A percentile compares a stretch with the other conserved stretches of the same genome.
These are phyloP conservation scores for Phaeodactylum tricornutum DNA, from an alignment of 108 stramenopile species.

Conservation along the genomic window DNA sequence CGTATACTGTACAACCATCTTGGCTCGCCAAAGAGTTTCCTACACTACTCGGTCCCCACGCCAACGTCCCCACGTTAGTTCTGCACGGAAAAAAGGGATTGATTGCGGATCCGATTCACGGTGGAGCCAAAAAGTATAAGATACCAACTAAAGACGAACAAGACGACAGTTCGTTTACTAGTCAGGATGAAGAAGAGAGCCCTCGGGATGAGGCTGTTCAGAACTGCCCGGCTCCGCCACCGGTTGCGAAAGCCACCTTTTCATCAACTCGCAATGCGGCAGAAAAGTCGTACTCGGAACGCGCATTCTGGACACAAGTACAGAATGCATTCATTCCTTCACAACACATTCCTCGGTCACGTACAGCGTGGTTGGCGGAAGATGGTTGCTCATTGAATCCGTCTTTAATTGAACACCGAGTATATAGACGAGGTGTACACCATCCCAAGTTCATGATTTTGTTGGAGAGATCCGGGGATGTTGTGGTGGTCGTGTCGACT, in stretches of 20 bases:
- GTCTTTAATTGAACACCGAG: constrained; percentile 9
- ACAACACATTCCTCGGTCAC: too few relatives aligned
- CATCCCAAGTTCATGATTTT: constrained; percentile 81
- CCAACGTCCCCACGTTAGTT: constrained; percentile 52
- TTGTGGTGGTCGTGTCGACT: constrained; percentile 66
- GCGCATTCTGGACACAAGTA: too few relatives aligned
- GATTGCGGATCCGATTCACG: neutral
- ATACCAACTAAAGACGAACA: constrained; percentile 8
- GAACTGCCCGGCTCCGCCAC: neutral
- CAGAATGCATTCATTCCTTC: too few relatives aligned
- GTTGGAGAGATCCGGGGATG: constrained; percentile 47
- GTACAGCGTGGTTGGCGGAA: too few relatives aligned
- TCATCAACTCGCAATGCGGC: too few relatives aligned
- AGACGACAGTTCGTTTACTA: neutral
- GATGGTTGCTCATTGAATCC: too few relatives aligned
- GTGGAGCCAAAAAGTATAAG: neutral
- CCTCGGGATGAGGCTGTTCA: too few relatives aligned
- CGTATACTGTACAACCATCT: constrained; percentile 35
- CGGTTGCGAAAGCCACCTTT: too few relatives aligned
- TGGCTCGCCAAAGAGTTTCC: constrained; percentile 20
- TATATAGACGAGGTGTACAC: constrained; percentile 47
- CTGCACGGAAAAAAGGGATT: constrained; percentile 63
- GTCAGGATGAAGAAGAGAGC: constrained; percentile 2
- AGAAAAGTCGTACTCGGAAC: too few relatives aligned
- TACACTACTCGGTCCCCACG: constrained; percentile 4